A percentile compares a stretch with the other conserved stretches of the same genome.
Conservation (phyloP, 805 yeast genomes). For the Pichia paraexigua region DNA sequence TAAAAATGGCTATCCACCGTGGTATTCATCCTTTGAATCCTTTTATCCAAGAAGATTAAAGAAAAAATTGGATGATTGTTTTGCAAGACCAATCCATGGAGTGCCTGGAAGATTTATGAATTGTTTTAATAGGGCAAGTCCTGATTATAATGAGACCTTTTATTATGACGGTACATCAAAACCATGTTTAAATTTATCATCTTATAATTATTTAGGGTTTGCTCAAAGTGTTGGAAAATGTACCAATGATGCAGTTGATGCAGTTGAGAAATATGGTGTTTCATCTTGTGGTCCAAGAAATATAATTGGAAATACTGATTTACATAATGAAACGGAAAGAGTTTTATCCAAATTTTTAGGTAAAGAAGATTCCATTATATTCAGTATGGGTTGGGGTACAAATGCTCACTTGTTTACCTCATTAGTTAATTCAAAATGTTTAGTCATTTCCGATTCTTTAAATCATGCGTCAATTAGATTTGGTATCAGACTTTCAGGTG, state of each 20-base stretch:
- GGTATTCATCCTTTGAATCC: slow-evolving; percentile 88
- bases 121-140: slow-evolving; percentile 71
- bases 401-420: slow-evolving; percentile 83
- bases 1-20: slow-evolving; percentile 88
- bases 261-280: slow-evolving; percentile 65
- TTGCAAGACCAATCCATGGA: slow-evolving; percentile 92
- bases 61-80: slow-evolving; percentile 86
- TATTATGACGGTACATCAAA: slow-evolving; percentile 68
- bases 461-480: slow-evolving; percentile 95
- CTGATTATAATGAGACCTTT: slow-evolving; percentile 55
- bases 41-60: slow-evolving; percentile 91
- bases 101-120: slow-evolving; percentile 91
- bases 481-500: slow-evolving; percentile 89
- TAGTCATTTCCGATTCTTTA: slow-evolving; percentile 88
- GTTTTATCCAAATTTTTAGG: slow-evolving; percentile 82
- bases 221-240: slow-evolving; percentile 93
- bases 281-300: slow-evolving; percentile 73
- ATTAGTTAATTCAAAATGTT: slow-evolving; percentile 76
- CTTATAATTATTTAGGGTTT: slow-evolving; percentile 93
- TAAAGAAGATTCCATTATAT: slow-evolving; percentile 77
- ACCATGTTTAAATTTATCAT: slow-evolving; percentile 76
- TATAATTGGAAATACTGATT: slow-evolving; percentile 64
- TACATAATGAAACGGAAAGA: slow-evolving; percentile 67
- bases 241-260: slow-evolving; percentile 64
- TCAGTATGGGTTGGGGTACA: slow-evolving; percentile 95